A percentile compares a stretch with the other conserved stretches of the same genome.
Evolutionary conservation across 2,329 filamentous ascomycete species (phyloP).

Genomic region (Fusarium coicis): DNA sequence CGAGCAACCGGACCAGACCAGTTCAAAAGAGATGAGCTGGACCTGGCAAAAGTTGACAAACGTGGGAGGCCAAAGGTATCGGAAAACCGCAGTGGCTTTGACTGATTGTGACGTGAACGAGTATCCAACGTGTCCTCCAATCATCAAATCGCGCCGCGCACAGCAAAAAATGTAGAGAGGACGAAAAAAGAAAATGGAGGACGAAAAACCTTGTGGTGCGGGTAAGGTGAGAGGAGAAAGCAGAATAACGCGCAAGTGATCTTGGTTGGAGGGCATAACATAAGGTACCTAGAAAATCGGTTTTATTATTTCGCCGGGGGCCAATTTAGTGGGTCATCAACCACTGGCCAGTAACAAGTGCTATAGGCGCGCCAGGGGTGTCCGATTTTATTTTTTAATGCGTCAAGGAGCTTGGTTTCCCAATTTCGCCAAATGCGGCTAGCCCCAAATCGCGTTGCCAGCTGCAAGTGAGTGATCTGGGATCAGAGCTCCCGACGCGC

Average conservation of each 20-base stretch:
- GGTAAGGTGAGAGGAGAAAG: neutral
- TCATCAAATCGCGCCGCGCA: conserved; percentile 20
- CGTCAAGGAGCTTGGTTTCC: conserved; percentile 20
- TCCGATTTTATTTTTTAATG: conserved; percentile 43
- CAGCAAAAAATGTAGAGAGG: conserved; percentile 11
- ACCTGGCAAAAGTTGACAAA: neutral
- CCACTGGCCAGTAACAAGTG: conserved; percentile 4
- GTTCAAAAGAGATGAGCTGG: conserved; percentile 12
- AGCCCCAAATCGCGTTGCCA: conserved; percentile 46
- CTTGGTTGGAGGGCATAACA: conserved; percentile 5
- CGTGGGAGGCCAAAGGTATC: conserved; percentile 20
- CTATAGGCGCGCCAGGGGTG: conserved; percentile 36
- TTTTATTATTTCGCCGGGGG: conserved; percentile 41
- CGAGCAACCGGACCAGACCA: conserved; percentile 12
- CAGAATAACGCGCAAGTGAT: conserved; percentile 31
- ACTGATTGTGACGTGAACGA: conserved; percentile 1
- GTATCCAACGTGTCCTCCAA: conserved; percentile 17
- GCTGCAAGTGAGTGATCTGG: conserved; percentile 63
- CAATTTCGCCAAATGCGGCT: conserved; percentile 49
- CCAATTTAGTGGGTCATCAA: neutral
- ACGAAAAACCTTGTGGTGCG: neutral
- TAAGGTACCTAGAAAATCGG: conserved; percentile 19
- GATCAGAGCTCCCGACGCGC: conserved; percentile 56
- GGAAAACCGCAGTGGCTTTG: conserved; percentile 15
- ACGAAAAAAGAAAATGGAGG: conserved; percentile 1